A percentile compares a stretch with the other conserved stretches of the same genome.
phyloP scores from a whole-genome alignment of 345 rosid genomes.

The Gossypium stocksii region DNA sequence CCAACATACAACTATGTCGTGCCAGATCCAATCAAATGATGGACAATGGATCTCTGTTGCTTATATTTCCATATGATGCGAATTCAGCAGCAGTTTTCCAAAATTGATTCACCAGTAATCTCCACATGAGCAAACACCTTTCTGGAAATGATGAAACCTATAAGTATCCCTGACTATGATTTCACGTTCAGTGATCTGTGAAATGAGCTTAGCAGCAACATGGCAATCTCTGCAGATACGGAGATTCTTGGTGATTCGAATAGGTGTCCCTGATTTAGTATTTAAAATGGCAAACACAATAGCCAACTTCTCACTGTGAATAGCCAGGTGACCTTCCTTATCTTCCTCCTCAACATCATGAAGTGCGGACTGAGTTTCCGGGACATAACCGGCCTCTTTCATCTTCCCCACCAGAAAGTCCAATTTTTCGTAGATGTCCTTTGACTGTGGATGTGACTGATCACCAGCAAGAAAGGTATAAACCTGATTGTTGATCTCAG shows the following conservation, averaged over 20 bases:
- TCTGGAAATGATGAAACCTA: constrained; percentile 57
- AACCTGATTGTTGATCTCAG: constrained; percentile 46
- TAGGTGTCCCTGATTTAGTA: constrained; percentile 34
- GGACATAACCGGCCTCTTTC: constrained; percentile 62
- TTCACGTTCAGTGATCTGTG: constrained; percentile 52
- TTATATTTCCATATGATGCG: background rate
- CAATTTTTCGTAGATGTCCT: constrained; percentile 45
- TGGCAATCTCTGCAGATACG: constrained; percentile 76
- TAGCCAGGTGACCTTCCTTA: constrained; percentile 64
- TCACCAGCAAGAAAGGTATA: constrained; percentile 66
- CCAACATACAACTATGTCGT: background rate
- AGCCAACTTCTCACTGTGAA: constrained; percentile 78
- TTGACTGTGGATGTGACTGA: constrained; percentile 40
- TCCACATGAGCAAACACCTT: constrained; percentile 65
- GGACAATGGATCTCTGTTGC: background rate
- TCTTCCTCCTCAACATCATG: constrained; percentile 85
- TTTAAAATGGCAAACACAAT: constrained; percentile 64
- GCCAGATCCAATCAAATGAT: no score
- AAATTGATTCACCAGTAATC: constrained; percentile 53
- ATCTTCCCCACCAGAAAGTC: constrained; percentile 54
- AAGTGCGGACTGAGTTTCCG: constrained; percentile 60
- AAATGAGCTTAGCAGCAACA: constrained; percentile 63
- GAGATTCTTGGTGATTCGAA: constrained; percentile 72
- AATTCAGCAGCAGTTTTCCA: background rate
- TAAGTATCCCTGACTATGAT: constrained; percentile 59